Base-by-base conservation (phyloP, 176 grass and related monocot species). In the Microstegium vimineum region DNA sequence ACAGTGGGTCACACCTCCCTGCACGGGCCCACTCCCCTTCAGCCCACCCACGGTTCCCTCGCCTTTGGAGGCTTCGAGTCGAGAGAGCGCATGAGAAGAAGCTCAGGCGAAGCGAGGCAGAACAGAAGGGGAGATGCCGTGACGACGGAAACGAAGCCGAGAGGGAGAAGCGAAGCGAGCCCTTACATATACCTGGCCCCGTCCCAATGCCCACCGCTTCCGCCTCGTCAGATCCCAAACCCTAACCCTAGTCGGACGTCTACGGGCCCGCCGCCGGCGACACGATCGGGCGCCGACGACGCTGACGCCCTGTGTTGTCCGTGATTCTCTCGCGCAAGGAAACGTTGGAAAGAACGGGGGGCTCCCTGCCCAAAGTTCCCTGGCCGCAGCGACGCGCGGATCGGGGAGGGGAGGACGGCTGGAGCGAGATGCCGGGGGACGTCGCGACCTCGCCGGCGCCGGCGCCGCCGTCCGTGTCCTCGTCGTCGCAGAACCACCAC, bases 361-460 rank as follows among this genome's bases (percentile, higher is more conserved):
- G 4, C 8, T 31, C 30, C 20, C 5, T 4, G 13, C 32, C 30
- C 51, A 8, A 33, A 43, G 25, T 5, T 7, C 30, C 18, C 4
- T 79, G 67, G 52, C 6, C 33, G 33, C 7, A 8, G 42, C 27
- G 9, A 35, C 27, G n/a, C 10, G 35, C 66, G 32, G 83, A 86
- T 89, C 72, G 47, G 82, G n/a, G 69, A 35, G 33, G 41, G 42
- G 42, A 56, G 72, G 72, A 0, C 17, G 72, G 31, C 34, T 3
- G 23, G 10, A n/a, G 72, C 45, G 41, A 80, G 73, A 94, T 94
- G 92, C 71, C 92, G 40, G 86, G 60, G 66, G 88, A 86, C 83
- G 68, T 52, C 47, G 74, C 60, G 74, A 74, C 88, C 56, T 82
- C 83, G 49, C 67, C 74, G 80, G 20, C 49, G 34, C 31, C 71